Conservation (phyloP, 768 basidiomycete genomes). For the Pisolithus tinctorius region DNA sequence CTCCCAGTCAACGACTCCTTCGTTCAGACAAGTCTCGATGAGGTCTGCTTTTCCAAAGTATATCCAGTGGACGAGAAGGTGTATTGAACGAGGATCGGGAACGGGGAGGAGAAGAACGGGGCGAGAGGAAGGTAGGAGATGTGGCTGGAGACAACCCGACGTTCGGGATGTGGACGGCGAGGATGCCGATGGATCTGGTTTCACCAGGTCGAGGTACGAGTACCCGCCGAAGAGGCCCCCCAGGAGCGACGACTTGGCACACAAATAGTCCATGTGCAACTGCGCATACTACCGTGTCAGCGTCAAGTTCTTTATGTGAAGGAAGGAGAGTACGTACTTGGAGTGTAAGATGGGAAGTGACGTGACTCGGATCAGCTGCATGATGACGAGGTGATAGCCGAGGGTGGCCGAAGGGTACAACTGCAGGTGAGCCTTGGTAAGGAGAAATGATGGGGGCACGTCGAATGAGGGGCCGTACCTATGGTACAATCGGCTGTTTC, state of each 20-base stretch:
- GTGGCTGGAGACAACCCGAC: slow-evolving; percentile 32
- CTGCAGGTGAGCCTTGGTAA: slow-evolving; percentile 20
- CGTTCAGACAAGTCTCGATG: slow-evolving; percentile 63
- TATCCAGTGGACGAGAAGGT: slow-evolving; percentile 71
- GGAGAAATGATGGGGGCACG: background rate
- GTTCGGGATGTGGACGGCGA: background rate
- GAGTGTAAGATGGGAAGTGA: slow-evolving; percentile 51
- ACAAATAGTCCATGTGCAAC: slow-evolving; percentile 78
- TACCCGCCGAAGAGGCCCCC: slow-evolving; percentile 65
- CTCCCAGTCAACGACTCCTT: slow-evolving; percentile 71
- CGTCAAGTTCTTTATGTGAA: background rate
- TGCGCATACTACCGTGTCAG: slow-evolving; percentile 20
- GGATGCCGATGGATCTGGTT: slow-evolving; percentile 9
- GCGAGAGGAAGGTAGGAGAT: slow-evolving; percentile 55
- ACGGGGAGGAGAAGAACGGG: slow-evolving; percentile 70
- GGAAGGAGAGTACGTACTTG: slow-evolving; percentile 39
- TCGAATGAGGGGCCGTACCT: slow-evolving; percentile 34
- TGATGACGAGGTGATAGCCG: slow-evolving; percentile 10
- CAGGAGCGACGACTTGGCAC: slow-evolving; percentile 71
- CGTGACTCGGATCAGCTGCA: slow-evolving; percentile 23
- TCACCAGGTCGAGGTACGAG: slow-evolving; percentile 53
- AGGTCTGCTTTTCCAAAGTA: slow-evolving; percentile 66
- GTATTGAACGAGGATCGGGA: slow-evolving; percentile 67
- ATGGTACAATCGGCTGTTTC: slow-evolving; percentile 78
- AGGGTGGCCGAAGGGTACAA: slow-evolving; percentile 43